Conservation (phyloP, 768 basidiomycete genomes). For the Termitomyces sp. region DNA sequence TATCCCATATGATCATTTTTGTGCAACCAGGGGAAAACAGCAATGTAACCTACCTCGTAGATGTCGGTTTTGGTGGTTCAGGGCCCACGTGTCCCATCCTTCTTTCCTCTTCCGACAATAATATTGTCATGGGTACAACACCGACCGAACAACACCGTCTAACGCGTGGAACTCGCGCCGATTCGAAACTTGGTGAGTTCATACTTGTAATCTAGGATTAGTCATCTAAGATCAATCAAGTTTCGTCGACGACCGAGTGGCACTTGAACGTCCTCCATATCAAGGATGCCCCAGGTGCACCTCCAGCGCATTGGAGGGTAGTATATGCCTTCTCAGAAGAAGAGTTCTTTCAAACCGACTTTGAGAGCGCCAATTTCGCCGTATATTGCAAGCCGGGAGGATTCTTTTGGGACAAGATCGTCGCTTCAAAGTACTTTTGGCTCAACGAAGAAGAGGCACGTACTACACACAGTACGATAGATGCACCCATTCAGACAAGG, state of each 20-base stretch:
- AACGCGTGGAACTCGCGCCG: slow-evolving; percentile 6
- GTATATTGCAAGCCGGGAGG: slow-evolving; percentile 1
- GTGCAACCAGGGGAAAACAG: slow-evolving; percentile 9
- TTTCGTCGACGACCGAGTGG: slow-evolving; percentile 1
- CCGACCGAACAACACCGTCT: slow-evolving; percentile 8
- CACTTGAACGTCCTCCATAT: slow-evolving; percentile 8
- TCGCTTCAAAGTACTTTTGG: slow-evolving; percentile 9
- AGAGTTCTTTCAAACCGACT: slow-evolving; percentile 8
- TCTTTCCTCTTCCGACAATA: slow-evolving; percentile 6
- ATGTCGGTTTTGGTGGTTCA: slow-evolving; percentile 11
- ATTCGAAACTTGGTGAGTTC: slow-evolving; percentile 3
- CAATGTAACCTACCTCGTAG: slow-evolving; percentile 10
- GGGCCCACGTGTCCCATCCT: slow-evolving; percentile 7
- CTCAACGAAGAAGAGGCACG: background rate
- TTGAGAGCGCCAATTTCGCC: slow-evolving; percentile 6
- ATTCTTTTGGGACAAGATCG: slow-evolving; percentile 5
- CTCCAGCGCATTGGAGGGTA: slow-evolving; percentile 1
- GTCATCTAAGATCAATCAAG: background rate
- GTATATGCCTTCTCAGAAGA: slow-evolving; percentile 8
- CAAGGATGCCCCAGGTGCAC: background rate
- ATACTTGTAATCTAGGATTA: background rate
- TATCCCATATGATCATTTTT: slow-evolving; percentile 9
- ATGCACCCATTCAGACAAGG: background rate
- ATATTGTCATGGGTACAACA: slow-evolving; percentile 8
- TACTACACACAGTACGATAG: background rate